Percentiles rank a stretch among this genome's conserved stretches.
phyloP scores from a whole-genome alignment of 306 rosid genomes.

The Rosa multiflora region DNA sequence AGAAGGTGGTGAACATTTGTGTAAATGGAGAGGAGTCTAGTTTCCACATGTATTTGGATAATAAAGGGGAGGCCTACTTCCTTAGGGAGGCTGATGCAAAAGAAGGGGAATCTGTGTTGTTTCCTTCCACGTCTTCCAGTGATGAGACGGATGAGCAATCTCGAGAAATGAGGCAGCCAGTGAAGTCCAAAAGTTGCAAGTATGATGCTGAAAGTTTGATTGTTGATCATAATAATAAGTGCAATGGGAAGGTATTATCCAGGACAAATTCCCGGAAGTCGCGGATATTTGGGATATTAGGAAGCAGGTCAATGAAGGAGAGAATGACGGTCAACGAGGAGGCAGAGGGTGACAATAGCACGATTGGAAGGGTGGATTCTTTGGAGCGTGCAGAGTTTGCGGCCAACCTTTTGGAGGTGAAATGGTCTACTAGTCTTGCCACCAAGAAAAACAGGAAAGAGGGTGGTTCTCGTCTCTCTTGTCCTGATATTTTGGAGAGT shows the following conservation, averaged over 20 bases:
- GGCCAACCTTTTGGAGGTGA: slow-evolving; percentile 75
- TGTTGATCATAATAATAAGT: slow-evolving; percentile 35
- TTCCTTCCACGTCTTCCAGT: slow-evolving; percentile 41
- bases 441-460: slow-evolving; percentile 28
- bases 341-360: slow-evolving; percentile 19
- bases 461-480: slow-evolving; percentile 24
- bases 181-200: slow-evolving; percentile 39
- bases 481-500: slow-evolving; percentile 14
- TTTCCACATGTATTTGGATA: slow-evolving; percentile 76
- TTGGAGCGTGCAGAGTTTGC: slow-evolving; percentile 80
- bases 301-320: slow-evolving; percentile 50
- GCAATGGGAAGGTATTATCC: slow-evolving; percentile 28
- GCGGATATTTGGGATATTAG: slow-evolving; percentile 53
- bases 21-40: slow-evolving; percentile 69
- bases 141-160: slow-evolving; percentile 41
- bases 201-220: slow-evolving; percentile 27
- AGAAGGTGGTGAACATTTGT: slow-evolving; percentile 56
- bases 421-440: slow-evolving; percentile 77
- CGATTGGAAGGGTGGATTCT: slow-evolving; percentile 34
- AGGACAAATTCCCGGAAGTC: slow-evolving; percentile 50
- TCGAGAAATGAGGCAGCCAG: slow-evolving; percentile 26
- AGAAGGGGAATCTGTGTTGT: slow-evolving; percentile 41
- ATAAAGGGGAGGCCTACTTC: slow-evolving; percentile 82
- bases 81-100: slow-evolving; percentile 52
- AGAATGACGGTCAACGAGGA: slow-evolving; percentile 11